A percentile compares a stretch with the other conserved stretches of the same genome.
Evolutionary conservation across 306 rosid species (phyloP).

Genomic region (Malus sieversii): DNA sequence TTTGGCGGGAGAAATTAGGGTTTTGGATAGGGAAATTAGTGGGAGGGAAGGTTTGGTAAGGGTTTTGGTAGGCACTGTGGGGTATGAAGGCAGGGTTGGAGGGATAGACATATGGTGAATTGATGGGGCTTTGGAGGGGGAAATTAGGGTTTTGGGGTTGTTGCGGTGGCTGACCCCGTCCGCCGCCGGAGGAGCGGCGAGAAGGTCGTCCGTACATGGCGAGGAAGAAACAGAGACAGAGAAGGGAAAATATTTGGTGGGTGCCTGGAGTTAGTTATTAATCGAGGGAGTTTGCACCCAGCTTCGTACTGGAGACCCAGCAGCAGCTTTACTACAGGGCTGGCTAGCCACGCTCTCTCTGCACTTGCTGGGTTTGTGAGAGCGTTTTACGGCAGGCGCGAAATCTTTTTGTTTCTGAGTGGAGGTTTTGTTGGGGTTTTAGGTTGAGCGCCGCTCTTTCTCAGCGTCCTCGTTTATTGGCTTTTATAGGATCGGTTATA

Average conservation of each 20-base stretch:
- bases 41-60: neutral
- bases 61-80: neutral
- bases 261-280: neutral
- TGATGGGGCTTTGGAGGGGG: neutral
- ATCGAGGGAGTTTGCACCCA: neutral
- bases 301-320: neutral
- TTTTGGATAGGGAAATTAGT: constrained; percentile 15
- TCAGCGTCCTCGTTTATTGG: no score
- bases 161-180: constrained; percentile 11
- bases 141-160: neutral
- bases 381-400: no score
- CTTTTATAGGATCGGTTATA: no score
- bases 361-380: no score
- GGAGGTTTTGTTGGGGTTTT: no score
- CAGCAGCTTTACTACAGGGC: no score
- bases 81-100: neutral
- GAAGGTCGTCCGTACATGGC: constrained; percentile 35
- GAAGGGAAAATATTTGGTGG: neutral
- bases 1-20: constrained; percentile 18
- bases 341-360: no score
- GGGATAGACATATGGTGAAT: neutral
- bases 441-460: no score
- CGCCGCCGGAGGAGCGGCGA: constrained; percentile 11
- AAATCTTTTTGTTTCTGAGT: no score
- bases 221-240: neutral